Evolutionary conservation across 2,329 filamentous ascomycete species (phyloP).

Genomic region (Aspergillus unguis): DNA sequence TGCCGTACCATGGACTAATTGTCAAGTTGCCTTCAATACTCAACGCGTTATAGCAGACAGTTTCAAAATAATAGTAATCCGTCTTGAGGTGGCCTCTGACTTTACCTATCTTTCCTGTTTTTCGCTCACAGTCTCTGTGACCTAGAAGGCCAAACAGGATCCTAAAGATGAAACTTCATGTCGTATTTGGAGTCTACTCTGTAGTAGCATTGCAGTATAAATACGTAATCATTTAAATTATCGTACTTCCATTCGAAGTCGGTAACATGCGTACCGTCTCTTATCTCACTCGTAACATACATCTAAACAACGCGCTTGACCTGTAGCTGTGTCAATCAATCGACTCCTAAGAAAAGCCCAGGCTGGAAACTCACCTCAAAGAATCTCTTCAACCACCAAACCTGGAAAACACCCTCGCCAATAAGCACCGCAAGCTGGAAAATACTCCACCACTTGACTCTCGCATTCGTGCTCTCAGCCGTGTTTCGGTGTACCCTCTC

Average conservation of each 20-base stretch:
- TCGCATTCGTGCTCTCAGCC: constrained; percentile 93
- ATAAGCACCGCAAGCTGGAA: constrained; percentile 89
- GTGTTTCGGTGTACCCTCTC: constrained; percentile 98
- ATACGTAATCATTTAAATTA: constrained; percentile 2
- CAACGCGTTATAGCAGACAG: too few relatives aligned
- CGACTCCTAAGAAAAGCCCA: not conserved
- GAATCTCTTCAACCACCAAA: constrained; percentile 99
- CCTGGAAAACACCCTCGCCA: constrained; percentile 93
- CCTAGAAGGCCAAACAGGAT: not conserved
- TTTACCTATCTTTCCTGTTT: too few relatives aligned
- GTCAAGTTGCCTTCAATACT: too few relatives aligned
- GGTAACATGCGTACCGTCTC: not conserved
- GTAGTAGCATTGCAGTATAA: not conserved
- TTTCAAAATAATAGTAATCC: too few relatives aligned
- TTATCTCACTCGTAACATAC: constrained; percentile 14
- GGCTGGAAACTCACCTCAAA: constrained; percentile 64
- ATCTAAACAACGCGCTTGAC: constrained; percentile 48
- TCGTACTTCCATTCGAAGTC: constrained; percentile 10
- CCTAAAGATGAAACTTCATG: too few relatives aligned
- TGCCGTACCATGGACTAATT: too few relatives aligned
- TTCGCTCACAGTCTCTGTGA: too few relatives aligned
- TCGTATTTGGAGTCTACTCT: too few relatives aligned
- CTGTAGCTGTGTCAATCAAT: constrained; percentile 24
- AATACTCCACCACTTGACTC: constrained; percentile 99
- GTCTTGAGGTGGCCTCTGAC: too few relatives aligned